Conservation (phyloP, 352 stramenopile genomes). For the Phytophthora vignae region DNA sequence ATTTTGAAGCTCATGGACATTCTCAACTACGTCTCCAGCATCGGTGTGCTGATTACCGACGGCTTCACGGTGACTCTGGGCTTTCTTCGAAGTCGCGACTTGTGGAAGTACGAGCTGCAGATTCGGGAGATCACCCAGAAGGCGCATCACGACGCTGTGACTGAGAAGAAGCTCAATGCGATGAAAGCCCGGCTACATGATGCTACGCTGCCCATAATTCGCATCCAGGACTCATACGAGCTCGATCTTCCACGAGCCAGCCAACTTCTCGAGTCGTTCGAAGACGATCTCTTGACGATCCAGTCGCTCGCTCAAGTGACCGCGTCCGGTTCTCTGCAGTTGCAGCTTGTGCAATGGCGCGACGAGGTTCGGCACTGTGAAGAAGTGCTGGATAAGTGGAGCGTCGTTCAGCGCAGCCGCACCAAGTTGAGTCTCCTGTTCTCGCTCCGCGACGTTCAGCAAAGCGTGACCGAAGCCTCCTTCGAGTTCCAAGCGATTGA, state of each 20-base stretch:
- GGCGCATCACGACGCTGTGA: slow-evolving; percentile 61
- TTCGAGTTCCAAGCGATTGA: slow-evolving; percentile 71
- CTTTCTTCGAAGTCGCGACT: slow-evolving; percentile 53
- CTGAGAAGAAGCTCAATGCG: slow-evolving; percentile 59
- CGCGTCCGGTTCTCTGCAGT: slow-evolving; percentile 39
- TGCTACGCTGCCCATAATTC: slow-evolving; percentile 48
- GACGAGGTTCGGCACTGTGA: slow-evolving; percentile 71
- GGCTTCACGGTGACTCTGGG: slow-evolving; percentile 59
- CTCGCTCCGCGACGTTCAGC: slow-evolving; percentile 58
- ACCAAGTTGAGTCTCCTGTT: slow-evolving; percentile 59
- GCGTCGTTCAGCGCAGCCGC: slow-evolving; percentile 59
- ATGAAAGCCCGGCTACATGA: slow-evolving; percentile 66
- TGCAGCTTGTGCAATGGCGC: slow-evolving; percentile 59
- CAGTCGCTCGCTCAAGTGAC: slow-evolving; percentile 62
- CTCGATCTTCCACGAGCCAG: slow-evolving; percentile 42
- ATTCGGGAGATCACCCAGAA: slow-evolving; percentile 68
- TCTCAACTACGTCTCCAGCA: slow-evolving; percentile 58
- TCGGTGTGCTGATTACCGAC: slow-evolving; percentile 57
- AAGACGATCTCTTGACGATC: slow-evolving; percentile 68
- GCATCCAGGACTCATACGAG: slow-evolving; percentile 55
- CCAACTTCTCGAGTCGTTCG: slow-evolving; percentile 52
- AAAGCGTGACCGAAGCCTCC: slow-evolving; percentile 58
- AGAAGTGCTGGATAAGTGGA: slow-evolving; percentile 68
- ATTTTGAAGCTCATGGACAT: slow-evolving; percentile 59
- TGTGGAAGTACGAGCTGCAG: slow-evolving; percentile 65